These are phyloP conservation scores for Crithidia sp. DNA, from an alignment of 208 protist species.

Conservation along the genomic window DNA sequence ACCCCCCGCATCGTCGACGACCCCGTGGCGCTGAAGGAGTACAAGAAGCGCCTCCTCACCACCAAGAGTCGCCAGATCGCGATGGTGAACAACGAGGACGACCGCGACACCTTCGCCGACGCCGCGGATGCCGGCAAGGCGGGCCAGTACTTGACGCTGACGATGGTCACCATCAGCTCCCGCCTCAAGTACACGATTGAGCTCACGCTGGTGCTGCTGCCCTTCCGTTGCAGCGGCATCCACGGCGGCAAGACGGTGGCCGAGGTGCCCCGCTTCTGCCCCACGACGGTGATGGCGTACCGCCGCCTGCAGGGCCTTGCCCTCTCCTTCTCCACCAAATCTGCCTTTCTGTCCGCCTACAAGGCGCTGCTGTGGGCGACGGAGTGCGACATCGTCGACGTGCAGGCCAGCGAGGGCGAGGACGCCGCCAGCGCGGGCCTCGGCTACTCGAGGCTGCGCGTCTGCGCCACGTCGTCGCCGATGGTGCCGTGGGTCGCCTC, in stretches of 20 bases:
- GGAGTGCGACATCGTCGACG: slow-evolving; percentile 77
- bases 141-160: slow-evolving; percentile 63
- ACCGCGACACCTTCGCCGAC: slow-evolving; percentile 52
- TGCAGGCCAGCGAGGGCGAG: slow-evolving; percentile 25
- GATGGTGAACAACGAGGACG: slow-evolving; percentile 57
- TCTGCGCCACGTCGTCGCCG: slow-evolving; percentile 62
- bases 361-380: slow-evolving; percentile 83
- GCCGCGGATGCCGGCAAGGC: background rate
- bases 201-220: slow-evolving; percentile 74
- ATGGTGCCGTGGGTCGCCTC: slow-evolving; percentile 65
- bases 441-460: slow-evolving; percentile 50
- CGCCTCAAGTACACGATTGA: slow-evolving; percentile 72
- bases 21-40: slow-evolving; percentile 59
- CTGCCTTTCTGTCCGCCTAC: slow-evolving; percentile 82
- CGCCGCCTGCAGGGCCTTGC: slow-evolving; percentile 69
- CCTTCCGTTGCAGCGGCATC: slow-evolving; percentile 45
- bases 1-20: slow-evolving; percentile 70
- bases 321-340: slow-evolving; percentile 74
- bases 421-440: slow-evolving; percentile 13
- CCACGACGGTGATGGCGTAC: slow-evolving; percentile 41
- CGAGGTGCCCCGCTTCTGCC: slow-evolving; percentile 72
- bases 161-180: slow-evolving; percentile 67
- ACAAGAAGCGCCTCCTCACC: slow-evolving; percentile 61
- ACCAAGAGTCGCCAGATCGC: slow-evolving; percentile 46
- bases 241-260: slow-evolving; percentile 54